Evolutionary conservation across 768 basidiomycete genomes (phyloP).

Genomic region (Chalciporus piperatus): DNA sequence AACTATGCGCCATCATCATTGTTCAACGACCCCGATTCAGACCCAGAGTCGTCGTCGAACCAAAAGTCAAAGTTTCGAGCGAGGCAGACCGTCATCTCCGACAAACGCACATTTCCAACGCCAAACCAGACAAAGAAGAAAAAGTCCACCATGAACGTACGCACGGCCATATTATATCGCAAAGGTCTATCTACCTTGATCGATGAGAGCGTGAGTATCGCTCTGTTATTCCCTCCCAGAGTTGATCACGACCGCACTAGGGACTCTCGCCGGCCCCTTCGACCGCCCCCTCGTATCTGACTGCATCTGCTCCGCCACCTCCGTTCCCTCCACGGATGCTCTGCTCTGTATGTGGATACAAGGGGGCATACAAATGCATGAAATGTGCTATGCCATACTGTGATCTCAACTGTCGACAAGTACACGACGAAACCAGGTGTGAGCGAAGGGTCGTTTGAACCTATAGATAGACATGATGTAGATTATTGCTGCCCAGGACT

Average conservation of each 20-base stretch:
- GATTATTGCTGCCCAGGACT: background rate
- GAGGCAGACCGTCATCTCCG: slow-evolving; percentile 69
- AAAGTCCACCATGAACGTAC: slow-evolving; percentile 79
- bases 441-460: slow-evolving; percentile 63
- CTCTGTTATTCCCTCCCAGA: background rate
- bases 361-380: slow-evolving; percentile 75
- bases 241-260: slow-evolving; percentile 34
- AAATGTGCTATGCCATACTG: slow-evolving; percentile 78
- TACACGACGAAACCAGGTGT: slow-evolving; percentile 80
- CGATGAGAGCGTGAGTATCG: slow-evolving; percentile 72
- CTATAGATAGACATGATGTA: background rate
- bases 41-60: slow-evolving; percentile 21
- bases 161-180: slow-evolving; percentile 77
- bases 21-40: slow-evolving; percentile 31
- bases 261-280: slow-evolving; percentile 54
- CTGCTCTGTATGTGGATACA: slow-evolving; percentile 87
- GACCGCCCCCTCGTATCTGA: slow-evolving; percentile 66
- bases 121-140: slow-evolving; percentile 47
- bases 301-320: slow-evolving; percentile 58
- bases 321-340: slow-evolving; percentile 64
- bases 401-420: slow-evolving; percentile 64
- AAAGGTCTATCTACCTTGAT: slow-evolving; percentile 73
- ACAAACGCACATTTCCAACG: slow-evolving; percentile 54
- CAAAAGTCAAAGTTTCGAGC: slow-evolving; percentile 57
- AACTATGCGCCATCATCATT: slow-evolving; percentile 61